A percentile compares a stretch with the other conserved stretches of the same genome.
Conservation (phyloP, 495 filamentous ascomycete species). For the Neohortaea acidophila region DNA sequence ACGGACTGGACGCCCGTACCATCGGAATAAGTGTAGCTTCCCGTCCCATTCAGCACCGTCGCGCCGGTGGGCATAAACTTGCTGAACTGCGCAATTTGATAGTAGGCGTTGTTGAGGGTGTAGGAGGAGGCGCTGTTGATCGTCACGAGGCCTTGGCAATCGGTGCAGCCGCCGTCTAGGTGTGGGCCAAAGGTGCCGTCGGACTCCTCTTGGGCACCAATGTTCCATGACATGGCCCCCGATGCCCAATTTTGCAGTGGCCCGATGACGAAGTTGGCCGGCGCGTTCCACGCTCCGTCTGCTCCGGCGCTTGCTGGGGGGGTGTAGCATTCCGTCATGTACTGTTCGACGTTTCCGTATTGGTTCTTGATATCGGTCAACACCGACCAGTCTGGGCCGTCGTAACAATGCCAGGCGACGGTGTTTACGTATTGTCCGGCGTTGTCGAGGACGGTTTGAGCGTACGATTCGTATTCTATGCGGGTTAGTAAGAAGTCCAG, state of each 20-base stretch:
- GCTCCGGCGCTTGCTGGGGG: too few relatives aligned
- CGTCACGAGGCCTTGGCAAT: constrained; percentile 36
- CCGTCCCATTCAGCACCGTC: too few relatives aligned
- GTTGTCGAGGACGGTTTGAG: too few relatives aligned
- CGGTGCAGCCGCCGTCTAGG: constrained; percentile 33
- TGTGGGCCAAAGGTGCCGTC: constrained; percentile 41
- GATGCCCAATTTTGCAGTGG: too few relatives aligned
- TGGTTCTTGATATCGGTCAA: constrained; percentile 34
- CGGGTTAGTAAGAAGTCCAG: not conserved
- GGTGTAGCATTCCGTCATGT: constrained; percentile 48
- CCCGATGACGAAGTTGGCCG: too few relatives aligned
- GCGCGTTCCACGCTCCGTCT: too few relatives aligned
- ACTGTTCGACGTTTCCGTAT: constrained; percentile 34
- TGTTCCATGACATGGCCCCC: too few relatives aligned
- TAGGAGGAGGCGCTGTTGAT: constrained; percentile 30
- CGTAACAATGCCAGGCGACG: constrained; percentile 44
- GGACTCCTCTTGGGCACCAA: too few relatives aligned
- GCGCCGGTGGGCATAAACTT: constrained; percentile 41
- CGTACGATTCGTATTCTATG: too few relatives aligned
- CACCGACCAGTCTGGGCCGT: constrained; percentile 35
- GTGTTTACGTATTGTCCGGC: constrained; percentile 16
- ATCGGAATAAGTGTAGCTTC: too few relatives aligned
- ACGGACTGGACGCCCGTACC: too few relatives aligned
- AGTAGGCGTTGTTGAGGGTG: constrained; percentile 35
- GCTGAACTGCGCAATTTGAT: constrained; percentile 42